These are phyloP conservation scores for Canavalia ensiformis DNA, from an alignment of 306 rosid genomes.

Conservation along the genomic window DNA sequence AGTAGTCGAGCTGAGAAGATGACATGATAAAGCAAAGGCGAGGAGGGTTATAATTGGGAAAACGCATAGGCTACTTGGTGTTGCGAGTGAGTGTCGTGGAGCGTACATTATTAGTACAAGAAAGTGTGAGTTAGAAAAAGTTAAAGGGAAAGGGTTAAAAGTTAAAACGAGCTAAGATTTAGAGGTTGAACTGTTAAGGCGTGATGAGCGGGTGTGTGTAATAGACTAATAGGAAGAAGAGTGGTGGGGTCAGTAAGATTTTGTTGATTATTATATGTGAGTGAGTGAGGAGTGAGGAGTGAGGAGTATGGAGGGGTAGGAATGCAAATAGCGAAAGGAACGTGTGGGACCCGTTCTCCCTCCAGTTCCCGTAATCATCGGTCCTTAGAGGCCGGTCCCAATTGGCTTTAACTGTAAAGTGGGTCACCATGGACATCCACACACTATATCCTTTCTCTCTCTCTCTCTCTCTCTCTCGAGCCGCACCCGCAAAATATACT, in stretches of 20 bases:
- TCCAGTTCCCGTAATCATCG: conserved; percentile 70
- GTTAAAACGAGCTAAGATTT: conserved; percentile 25
- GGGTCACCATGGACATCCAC: conserved; percentile 40
- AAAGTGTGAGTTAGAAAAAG: conserved; percentile 15
- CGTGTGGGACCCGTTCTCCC: conserved; percentile 56
- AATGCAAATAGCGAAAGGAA: conserved; percentile 10
- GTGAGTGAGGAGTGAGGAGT: too few species aligned
- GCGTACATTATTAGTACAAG: not conserved
- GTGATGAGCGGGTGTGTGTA: conserved; percentile 63
- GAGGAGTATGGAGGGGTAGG: not conserved
- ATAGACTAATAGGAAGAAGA: conserved; percentile 31
- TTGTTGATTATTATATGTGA: not conserved
- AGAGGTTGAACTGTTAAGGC: conserved; percentile 48
- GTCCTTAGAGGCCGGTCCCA: conserved; percentile 49
- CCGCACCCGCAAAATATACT: conserved; percentile 60
- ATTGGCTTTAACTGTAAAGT: conserved; percentile 49
- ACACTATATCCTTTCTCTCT: not conserved
- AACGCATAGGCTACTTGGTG: conserved; percentile 18
- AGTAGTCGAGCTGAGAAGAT: not conserved
- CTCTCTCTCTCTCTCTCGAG: conserved; percentile 56
- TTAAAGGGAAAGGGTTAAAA: conserved; percentile 17
- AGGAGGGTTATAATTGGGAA: conserved; percentile 51
- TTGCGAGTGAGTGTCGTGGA: conserved; percentile 21
- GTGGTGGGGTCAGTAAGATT: conserved; percentile 43
- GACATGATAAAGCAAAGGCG: conserved; percentile 41